Evolutionary conservation across 2,329 filamentous ascomycete genomes (phyloP).

Genomic region (Epicoccum nigrum): DNA sequence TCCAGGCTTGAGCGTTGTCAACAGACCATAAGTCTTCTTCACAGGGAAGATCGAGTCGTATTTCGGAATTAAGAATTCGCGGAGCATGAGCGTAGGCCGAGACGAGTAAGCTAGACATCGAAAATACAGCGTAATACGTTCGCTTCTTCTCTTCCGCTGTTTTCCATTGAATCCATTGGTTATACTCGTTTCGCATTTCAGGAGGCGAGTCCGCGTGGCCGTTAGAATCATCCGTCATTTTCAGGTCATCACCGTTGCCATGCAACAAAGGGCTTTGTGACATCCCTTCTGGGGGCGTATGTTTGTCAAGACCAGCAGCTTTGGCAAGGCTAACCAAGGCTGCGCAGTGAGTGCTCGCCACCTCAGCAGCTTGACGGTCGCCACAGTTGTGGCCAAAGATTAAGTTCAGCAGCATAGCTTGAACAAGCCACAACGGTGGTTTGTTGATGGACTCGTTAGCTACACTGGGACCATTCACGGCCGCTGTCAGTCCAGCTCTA

Average conservation of each 20-base stretch:
- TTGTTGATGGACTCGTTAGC: constrained; percentile 67
- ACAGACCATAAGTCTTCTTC: constrained; percentile 91
- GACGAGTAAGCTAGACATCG: constrained; percentile 87
- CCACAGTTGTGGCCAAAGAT: constrained; percentile 95
- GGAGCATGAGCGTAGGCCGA: constrained; percentile 93
- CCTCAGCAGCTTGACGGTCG: constrained; percentile 88
- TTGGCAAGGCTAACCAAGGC: constrained; percentile 89
- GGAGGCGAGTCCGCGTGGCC: constrained; percentile 47
- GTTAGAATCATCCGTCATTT: constrained; percentile 59
- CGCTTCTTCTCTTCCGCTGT: constrained; percentile 87
- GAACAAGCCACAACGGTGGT: constrained; percentile 90
- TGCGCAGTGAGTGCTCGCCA: constrained; percentile 89
- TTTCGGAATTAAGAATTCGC: constrained; percentile 91
- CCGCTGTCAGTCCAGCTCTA: constrained; percentile 76
- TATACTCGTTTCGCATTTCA: constrained; percentile 62
- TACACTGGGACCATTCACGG: constrained; percentile 60
- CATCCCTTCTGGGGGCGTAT: constrained; percentile 38
- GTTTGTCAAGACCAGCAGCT: constrained; percentile 76
- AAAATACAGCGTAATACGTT: constrained; percentile 89
- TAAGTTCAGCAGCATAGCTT: constrained; percentile 95
- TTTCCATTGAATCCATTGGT: constrained; percentile 92
- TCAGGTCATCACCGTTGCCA: constrained; percentile 60
- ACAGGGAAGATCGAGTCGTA: constrained; percentile 85
- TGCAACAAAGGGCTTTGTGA: constrained; percentile 31
- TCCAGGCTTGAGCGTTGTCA: constrained; percentile 81